These are phyloP conservation scores for Oehlia diaphana DNA, from an alignment of 192 early-diverging fungal genomes.

Conservation along the genomic window DNA sequence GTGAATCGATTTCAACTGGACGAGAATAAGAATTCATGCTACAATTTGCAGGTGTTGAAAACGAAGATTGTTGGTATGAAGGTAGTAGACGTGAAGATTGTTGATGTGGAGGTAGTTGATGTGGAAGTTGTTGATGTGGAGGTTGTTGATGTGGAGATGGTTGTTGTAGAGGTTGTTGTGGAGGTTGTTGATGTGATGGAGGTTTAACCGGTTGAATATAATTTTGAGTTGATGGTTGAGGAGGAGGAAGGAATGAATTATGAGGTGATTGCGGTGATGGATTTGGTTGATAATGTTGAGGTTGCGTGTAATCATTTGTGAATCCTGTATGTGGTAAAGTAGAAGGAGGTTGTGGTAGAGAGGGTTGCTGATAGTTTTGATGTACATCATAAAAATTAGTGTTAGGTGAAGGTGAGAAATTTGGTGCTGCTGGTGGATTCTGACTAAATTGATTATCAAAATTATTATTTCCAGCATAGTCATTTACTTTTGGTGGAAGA, in stretches of 20 bases:
- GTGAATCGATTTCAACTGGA: conserved; percentile 45
- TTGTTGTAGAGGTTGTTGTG: conserved; percentile 30
- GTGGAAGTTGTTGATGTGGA: conserved; percentile 17
- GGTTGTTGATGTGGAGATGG: conserved; percentile 35
- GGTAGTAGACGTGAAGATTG: conserved; percentile 31
- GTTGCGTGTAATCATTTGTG: conserved; percentile 14
- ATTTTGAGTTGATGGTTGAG: conserved; percentile 4
- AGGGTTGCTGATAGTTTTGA: conserved; percentile 27
- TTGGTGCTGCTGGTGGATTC: not conserved
- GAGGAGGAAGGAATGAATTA: not conserved
- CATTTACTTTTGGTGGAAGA: conserved; percentile 24
- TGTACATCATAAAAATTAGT: not conserved
- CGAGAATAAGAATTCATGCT: conserved; percentile 10
- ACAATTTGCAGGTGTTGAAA: not conserved
- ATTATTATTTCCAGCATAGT: not conserved
- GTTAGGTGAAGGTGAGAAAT: conserved; percentile 12
- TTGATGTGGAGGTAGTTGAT: conserved; percentile 38
- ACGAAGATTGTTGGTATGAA: conserved; percentile 28
- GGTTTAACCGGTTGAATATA: conserved; percentile 36
- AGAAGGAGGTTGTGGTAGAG: conserved; percentile 19
- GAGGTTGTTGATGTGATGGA: conserved; percentile 32
- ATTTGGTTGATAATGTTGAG: not conserved
- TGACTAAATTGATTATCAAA: not conserved
- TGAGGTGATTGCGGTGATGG: not conserved
- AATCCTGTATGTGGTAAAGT: not conserved